Conservation (phyloP, 257 asterid species). For the Solanum piurae region DNA sequence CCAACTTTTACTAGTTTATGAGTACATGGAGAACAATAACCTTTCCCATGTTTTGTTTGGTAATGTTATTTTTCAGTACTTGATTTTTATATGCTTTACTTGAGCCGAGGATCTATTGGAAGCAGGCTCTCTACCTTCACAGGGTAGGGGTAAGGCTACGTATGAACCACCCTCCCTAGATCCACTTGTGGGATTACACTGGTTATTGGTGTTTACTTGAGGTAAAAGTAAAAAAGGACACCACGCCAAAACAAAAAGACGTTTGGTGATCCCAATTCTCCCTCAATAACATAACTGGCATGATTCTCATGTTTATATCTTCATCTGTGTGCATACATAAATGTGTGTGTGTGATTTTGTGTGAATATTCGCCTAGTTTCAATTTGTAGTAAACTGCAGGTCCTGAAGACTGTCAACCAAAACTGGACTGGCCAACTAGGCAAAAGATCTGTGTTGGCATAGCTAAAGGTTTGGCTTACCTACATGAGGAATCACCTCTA, state of each 20-base stretch:
- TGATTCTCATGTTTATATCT: background rate
- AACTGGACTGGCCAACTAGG: slow-evolving; percentile 42
- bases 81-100: background rate
- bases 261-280: background rate
- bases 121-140: background rate
- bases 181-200: background rate
- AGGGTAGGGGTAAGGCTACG: background rate
- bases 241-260: background rate
- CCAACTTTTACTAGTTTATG: slow-evolving; percentile 53
- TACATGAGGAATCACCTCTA: slow-evolving; percentile 59
- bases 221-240: background rate
- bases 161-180: background rate
- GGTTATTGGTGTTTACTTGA: background rate
- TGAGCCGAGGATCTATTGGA: background rate
- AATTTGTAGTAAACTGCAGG: slow-evolving; percentile 18
- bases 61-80: background rate
- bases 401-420: slow-evolving; percentile 29
- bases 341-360: background rate
- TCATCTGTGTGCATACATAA: background rate
- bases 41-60: slow-evolving; percentile 54
- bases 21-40: slow-evolving; percentile 58
- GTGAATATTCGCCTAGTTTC: background rate
- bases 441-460: slow-evolving; percentile 42
- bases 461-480: slow-evolving; percentile 47
- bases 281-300: background rate